Conservation (phyloP, 768 basidiomycete genomes). For the Lanmaoa pseudosensibilis region DNA sequence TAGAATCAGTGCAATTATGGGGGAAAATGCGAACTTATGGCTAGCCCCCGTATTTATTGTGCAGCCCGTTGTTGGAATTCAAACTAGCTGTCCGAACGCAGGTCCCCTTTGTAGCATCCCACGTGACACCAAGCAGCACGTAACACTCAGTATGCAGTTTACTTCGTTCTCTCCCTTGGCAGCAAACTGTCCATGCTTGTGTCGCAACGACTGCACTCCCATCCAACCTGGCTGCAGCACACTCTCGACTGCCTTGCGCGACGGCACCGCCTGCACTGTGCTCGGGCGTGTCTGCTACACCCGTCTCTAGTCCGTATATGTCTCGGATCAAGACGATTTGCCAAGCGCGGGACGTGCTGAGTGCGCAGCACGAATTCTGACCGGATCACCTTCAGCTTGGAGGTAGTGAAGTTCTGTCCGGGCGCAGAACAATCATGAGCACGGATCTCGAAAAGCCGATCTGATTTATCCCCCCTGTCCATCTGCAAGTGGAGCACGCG, state of each 20-base stretch:
- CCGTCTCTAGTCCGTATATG: neutral
- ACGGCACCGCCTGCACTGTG: neutral
- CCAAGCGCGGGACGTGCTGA: constrained; percentile 18
- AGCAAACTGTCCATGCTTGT: constrained; percentile 10
- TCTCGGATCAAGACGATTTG: neutral
- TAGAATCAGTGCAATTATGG: too few species aligned
- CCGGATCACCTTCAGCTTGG: constrained; percentile 24
- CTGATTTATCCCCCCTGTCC: constrained; percentile 17
- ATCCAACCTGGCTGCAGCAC: neutral
- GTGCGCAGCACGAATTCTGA: constrained; percentile 12
- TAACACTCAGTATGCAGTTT: too few species aligned
- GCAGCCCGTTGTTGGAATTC: too few species aligned
- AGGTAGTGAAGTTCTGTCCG: constrained; percentile 12
- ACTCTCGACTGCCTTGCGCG: constrained; percentile 7
- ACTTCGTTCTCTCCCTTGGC: neutral
- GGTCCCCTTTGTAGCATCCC: too few species aligned
- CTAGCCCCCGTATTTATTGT: too few species aligned
- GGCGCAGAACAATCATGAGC: neutral
- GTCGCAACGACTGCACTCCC: constrained; percentile 5
- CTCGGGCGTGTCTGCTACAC: constrained; percentile 6
- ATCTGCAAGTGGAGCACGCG: constrained; percentile 27
- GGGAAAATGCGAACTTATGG: too few species aligned
- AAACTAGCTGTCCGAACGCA: too few species aligned
- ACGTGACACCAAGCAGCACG: too few species aligned
- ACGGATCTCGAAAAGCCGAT: neutral